Conservation (phyloP, 2,329 filamentous ascomycete genomes). For the Claviceps sp. region DNA sequence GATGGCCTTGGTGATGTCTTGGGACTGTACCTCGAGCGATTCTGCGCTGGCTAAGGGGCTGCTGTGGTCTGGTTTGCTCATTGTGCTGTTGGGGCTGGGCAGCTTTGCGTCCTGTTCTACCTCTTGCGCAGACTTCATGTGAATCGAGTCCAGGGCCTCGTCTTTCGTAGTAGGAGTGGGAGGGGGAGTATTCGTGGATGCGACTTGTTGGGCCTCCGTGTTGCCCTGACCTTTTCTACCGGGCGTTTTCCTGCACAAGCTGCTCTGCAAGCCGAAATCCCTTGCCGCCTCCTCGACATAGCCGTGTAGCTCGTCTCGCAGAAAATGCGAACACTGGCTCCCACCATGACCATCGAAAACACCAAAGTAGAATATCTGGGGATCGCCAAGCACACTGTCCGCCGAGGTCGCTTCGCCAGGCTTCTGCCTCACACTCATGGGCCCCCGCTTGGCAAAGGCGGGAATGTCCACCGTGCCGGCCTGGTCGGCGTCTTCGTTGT, state of each 20-base stretch:
- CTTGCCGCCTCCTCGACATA: constrained; percentile 76
- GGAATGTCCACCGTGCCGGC: constrained; percentile 89
- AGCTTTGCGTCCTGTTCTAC: constrained; percentile 24
- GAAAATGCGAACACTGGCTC: constrained; percentile 72
- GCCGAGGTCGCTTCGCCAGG: constrained; percentile 52
- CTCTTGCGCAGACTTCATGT: constrained; percentile 37
- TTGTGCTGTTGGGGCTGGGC: constrained; percentile 17
- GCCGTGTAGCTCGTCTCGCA: constrained; percentile 70
- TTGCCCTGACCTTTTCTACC: constrained; percentile 8
- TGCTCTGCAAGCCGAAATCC: constrained; percentile 67
- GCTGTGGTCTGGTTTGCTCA: constrained; percentile 23
- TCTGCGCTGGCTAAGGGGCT: constrained; percentile 23
- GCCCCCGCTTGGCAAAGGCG: constrained; percentile 75
- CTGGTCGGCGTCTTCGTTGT: constrained; percentile 91
- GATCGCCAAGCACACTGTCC: constrained; percentile 71
- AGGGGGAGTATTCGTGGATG: too few species aligned
- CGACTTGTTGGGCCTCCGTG: too few species aligned
- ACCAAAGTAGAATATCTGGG: constrained; percentile 94
- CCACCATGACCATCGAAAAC: constrained; percentile 96
- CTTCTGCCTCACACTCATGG: constrained; percentile 44
- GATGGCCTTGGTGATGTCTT: constrained; percentile 47
- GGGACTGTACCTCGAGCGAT: constrained; percentile 36
- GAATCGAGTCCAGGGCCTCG: constrained; percentile 21
- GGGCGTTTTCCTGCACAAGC: constrained; percentile 38
- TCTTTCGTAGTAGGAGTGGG: constrained; percentile 8